Evolutionary conservation across 208 protist genomes (phyloP), one percentile per base, ranked within the genome.

Genomic region (Leptomonas pyrrhocoris): DNA sequence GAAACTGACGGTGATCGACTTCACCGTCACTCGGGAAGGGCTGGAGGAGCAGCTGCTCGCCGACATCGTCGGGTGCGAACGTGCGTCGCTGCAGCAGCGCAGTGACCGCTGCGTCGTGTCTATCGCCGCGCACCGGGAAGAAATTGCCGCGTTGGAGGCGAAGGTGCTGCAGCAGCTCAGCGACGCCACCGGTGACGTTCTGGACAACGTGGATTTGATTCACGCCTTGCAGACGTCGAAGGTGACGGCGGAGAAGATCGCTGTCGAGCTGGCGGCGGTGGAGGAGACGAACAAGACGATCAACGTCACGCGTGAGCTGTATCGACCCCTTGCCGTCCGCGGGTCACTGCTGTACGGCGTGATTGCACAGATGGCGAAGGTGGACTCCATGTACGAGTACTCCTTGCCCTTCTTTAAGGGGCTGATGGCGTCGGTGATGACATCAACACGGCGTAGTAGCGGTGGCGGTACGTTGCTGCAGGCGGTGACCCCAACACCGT

Each of bases 341-440:
- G 97, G 97, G 38, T 94, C 96, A 13, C 80, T 99, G 62, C 84
- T 98, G 30, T 98, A 98, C 89, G 94, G 94, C 58, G 95, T 97
- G 19, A 90, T 99, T 68, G 88, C 96, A 19, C 85, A 95, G 50
- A 80, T 99, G 28, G 73, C 86, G 13, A 75, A 76, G 30, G 75
- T 98, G 36, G 94, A 99, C 81, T 88, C 93, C 58, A 98, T 96
- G 94, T 97, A 97, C 74, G 88, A 97, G 78, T 93, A 94, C 68
- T 97, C 94, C 46, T 82, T 97, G 27, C 84, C 92, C 19, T 96
- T 95, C 71, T 97, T 96, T 77, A 97, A 96, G 71, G 36, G 83
- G n/a, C 77, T 98, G 21, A 97, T 96, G 50, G 74, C 93, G 23
- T 83, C 86, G 19, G 88, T 90, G 56, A 85, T 99, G 51, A 64